Conservation (phyloP, 2,329 filamentous ascomycete genomes). For the Fusarium ambrosium region DNA sequence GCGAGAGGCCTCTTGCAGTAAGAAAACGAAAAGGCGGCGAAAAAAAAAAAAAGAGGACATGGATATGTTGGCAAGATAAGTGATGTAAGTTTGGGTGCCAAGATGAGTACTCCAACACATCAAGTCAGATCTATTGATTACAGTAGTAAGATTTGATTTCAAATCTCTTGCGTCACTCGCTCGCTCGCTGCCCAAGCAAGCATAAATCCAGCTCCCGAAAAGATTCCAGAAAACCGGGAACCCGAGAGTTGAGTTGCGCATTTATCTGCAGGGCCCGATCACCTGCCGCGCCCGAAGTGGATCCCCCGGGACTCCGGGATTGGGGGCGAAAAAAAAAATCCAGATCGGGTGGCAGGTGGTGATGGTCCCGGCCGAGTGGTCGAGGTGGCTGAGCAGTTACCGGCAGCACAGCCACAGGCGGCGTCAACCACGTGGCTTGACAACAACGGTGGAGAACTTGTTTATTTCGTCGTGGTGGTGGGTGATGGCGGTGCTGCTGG, state of each 20-base stretch:
- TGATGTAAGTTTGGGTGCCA: neutral
- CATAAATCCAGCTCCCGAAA: neutral
- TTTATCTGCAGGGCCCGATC: conserved; percentile 38
- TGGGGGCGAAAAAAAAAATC: neutral
- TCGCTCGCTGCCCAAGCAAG: conserved; percentile 5
- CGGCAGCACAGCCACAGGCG: conserved; percentile 38
- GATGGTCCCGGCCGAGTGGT: conserved; percentile 44
- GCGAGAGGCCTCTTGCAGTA: conserved; percentile 1
- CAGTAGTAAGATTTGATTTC: conserved; percentile 4
- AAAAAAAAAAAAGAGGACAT: neutral
- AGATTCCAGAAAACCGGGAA: conserved; percentile 35
- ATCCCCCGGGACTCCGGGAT: conserved; percentile 13
- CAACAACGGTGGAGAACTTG: neutral
- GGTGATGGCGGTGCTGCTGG: conserved; percentile 8
- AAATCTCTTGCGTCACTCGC: conserved; percentile 15
- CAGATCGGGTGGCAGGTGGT: conserved; percentile 20
- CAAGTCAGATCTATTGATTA: neutral
- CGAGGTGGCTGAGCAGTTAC: neutral
- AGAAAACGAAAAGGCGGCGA: conserved; percentile 8
- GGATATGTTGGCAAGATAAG: neutral
- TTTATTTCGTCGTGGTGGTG: neutral
- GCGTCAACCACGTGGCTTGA: conserved; percentile 40
- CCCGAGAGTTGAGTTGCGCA: conserved; percentile 16
- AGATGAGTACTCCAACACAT: neutral
- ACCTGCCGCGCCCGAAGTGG: conserved; percentile 44